A percentile compares a stretch with the other conserved stretches of the same genome.
phyloP scores from a whole-genome alignment of 148 eudicot species.

The Silene uniflora region DNA sequence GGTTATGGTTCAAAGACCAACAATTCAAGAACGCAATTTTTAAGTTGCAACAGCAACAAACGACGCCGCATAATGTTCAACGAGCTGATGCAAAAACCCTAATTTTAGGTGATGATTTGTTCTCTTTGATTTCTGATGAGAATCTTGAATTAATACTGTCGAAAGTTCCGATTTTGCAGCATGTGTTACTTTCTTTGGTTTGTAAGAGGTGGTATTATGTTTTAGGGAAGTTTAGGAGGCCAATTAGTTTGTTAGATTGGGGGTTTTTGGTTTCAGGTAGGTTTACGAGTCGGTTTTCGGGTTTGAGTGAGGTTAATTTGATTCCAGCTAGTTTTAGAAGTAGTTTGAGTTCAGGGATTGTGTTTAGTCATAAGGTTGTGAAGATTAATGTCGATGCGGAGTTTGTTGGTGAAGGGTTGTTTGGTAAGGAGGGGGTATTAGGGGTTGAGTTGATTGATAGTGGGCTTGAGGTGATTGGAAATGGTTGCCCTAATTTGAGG shows the following conservation, averaged over 20 bases:
- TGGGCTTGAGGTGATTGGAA: conserved; percentile 39
- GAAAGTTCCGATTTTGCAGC: conserved; percentile 46
- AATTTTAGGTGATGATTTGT: conserved; percentile 32
- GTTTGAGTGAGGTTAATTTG: conserved; percentile 49
- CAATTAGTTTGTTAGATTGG: conserved; percentile 62
- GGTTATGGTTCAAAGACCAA: conserved; percentile 44
- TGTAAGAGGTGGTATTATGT: conserved; percentile 65
- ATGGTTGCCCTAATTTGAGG: conserved; percentile 69
- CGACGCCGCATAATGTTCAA: conserved; percentile 10
- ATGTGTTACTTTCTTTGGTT: conserved; percentile 45
- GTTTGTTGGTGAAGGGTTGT: conserved; percentile 33
- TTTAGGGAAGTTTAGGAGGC: conserved; percentile 51
- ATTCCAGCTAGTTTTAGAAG: conserved; percentile 48
- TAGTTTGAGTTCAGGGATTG: conserved; percentile 47
- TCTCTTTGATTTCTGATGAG: conserved; percentile 30
- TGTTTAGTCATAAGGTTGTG: conserved; percentile 44
- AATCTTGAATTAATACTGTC: conserved; percentile 27
- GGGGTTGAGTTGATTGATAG: conserved; percentile 34
- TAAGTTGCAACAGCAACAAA: conserved; percentile 45
- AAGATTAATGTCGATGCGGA: conserved; percentile 45
- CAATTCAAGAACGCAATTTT: conserved; percentile 45
- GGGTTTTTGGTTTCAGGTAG: conserved; percentile 75
- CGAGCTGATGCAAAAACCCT: background rate
- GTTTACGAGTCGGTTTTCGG: conserved; percentile 53
- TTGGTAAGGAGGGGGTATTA: conserved; percentile 41